Conservation (phyloP, 2,329 filamentous ascomycete genomes). For the Penicillium sp. region DNA sequence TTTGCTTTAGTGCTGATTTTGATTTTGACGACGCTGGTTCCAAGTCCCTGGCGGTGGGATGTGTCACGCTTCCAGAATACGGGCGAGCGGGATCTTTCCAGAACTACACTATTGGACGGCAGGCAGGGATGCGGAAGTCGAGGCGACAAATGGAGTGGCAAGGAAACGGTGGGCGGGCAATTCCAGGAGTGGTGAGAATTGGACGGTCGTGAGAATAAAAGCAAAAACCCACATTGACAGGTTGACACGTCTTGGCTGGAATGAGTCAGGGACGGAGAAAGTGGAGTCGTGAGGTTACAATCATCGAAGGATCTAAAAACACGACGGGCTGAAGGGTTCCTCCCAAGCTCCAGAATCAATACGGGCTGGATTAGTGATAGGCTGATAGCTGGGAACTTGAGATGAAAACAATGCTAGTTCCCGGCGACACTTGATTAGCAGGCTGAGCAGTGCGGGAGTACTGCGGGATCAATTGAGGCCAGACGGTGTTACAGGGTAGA, state of each 20-base stretch:
- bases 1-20: constrained; percentile 1
- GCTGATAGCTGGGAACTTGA: background rate
- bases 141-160: background rate
- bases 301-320: background rate
- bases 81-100: constrained; percentile 8
- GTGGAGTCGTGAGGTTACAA: background rate
- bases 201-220: background rate
- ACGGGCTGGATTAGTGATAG: background rate
- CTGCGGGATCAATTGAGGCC: background rate
- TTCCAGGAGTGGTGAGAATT: background rate
- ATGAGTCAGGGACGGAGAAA: constrained; percentile 5
- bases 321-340: background rate
- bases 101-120: constrained; percentile 3
- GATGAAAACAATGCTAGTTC: background rate
- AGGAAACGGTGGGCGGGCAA: background rate
- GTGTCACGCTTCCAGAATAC: constrained; percentile 5
- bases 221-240: constrained; percentile 5
- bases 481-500: too few relatives aligned
- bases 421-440: background rate
- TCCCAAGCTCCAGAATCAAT: background rate
- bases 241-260: constrained; percentile 2
- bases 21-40: constrained; percentile 2
- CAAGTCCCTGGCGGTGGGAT: constrained; percentile 13
- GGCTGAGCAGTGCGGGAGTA: background rate
- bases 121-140: background rate